Evolutionary conservation across 225 moss, liverwort and hornwort genomes (phyloP).

Genomic region (Sphagnum tenellum): DNA sequence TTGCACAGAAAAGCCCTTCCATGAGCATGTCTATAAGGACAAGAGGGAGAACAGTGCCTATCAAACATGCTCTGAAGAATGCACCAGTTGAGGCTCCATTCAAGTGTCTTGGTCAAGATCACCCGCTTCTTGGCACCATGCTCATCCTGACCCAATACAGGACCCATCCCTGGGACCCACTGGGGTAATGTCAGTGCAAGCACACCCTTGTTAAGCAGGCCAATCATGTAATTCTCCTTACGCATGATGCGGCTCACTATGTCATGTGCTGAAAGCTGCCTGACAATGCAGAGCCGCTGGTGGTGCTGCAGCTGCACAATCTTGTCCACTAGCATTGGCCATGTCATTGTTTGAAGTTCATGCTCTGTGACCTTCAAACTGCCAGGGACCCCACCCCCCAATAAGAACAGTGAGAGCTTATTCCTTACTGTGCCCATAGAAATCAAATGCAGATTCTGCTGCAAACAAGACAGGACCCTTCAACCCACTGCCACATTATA

Average conservation of each 20-base stretch:
- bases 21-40: too few species aligned
- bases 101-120: conserved; percentile 83
- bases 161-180: conserved; percentile 91
- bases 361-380: conserved; percentile 83
- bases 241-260: conserved; percentile 99
- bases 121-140: conserved; percentile 58
- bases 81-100: conserved; percentile 99
- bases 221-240: conserved; percentile 94
- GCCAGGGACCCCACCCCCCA: conserved; percentile 10
- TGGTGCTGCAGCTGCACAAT: conserved; percentile 86
- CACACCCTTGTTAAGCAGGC: conserved; percentile 80
- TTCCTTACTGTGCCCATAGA: too few species aligned
- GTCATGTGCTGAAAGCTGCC: conserved; percentile 94
- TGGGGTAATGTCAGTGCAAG: conserved; percentile 67
- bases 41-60: conserved; percentile 30
- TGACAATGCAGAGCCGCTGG: conserved; percentile 87
- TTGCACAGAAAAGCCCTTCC: too few species aligned
- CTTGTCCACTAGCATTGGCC: conserved; percentile 90
- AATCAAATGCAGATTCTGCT: too few species aligned
- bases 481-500: too few species aligned
- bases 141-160: conserved; percentile 40
- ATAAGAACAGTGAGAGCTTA: background rate
- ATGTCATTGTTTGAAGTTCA: conserved; percentile 91
- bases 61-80: conserved; percentile 98
- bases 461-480: too few species aligned